Percentiles rank a stretch among this genome's conserved stretches.
These are phyloP conservation scores for Metschnikowia kunwiensis DNA, from an alignment of 805 yeast genomes.

Conservation along the genomic window DNA sequence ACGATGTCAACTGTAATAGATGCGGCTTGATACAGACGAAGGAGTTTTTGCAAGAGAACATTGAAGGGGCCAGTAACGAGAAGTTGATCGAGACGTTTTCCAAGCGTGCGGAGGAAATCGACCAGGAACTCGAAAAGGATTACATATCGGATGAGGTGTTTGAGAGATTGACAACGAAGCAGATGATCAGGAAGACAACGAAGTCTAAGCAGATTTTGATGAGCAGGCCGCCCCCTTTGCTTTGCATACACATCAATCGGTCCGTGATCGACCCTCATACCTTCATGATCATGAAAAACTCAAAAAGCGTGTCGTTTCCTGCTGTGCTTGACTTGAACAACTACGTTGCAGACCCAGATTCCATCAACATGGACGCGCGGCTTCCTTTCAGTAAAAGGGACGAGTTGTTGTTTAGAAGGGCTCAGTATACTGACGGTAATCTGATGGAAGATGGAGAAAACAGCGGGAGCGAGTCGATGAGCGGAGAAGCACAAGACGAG, in stretches of 20 bases:
- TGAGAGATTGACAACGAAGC: conserved; percentile 67
- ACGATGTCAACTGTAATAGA: conserved; percentile 92
- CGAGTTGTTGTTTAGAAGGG: conserved; percentile 18
- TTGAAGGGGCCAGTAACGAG: conserved; percentile 38
- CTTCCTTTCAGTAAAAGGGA: conserved; percentile 66
- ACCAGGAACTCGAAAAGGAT: conserved; percentile 54
- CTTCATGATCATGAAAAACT: conserved; percentile 78
- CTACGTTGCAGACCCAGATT: conserved; percentile 66
- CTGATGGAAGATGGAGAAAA: not conserved
- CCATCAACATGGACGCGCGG: conserved; percentile 78
- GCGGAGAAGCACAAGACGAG: not conserved
- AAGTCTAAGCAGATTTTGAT: conserved; percentile 82
- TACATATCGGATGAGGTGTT: conserved; percentile 79
- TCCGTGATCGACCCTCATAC: conserved; percentile 89
- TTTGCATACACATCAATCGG: conserved; percentile 86
- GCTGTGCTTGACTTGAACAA: conserved; percentile 60
- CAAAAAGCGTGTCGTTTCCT: conserved; percentile 79
- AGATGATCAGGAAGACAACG: conserved; percentile 67
- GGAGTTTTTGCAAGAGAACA: conserved; percentile 44
- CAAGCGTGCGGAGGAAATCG: conserved; percentile 29
- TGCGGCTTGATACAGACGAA: conserved; percentile 71
- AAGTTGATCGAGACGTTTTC: conserved; percentile 30
- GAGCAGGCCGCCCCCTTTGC: conserved; percentile 76
- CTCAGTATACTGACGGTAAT: no score
- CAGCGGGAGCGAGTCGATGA: not conserved